These are phyloP conservation scores for Ilyonectria robusta DNA, from an alignment of 2,329 filamentous ascomycete species.

Conservation along the genomic window DNA sequence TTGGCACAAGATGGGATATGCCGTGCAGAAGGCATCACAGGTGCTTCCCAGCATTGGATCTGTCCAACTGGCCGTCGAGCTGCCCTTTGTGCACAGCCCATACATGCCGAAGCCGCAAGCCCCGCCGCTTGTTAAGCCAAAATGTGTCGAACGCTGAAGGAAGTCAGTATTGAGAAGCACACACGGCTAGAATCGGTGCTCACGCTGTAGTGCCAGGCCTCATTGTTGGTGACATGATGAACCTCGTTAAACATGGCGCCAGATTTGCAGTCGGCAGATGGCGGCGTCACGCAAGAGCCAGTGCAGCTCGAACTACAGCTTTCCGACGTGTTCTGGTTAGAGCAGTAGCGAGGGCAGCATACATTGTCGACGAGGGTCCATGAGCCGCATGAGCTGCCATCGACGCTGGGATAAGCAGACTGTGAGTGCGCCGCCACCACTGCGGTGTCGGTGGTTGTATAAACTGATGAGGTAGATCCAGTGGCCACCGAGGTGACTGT, in stretches of 20 bases:
- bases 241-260: slow-evolving; percentile 15
- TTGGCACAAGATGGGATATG: slow-evolving; percentile 15
- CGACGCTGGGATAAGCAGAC: slow-evolving; percentile 19
- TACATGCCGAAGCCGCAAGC: slow-evolving; percentile 20
- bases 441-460: slow-evolving; percentile 16
- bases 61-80: slow-evolving; percentile 18
- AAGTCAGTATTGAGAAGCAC: neutral
- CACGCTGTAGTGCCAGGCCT: slow-evolving; percentile 22
- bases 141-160: slow-evolving; percentile 16
- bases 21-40: slow-evolving; percentile 19
- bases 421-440: slow-evolving; percentile 7
- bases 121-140: slow-evolving; percentile 21
- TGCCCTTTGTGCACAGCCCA: slow-evolving; percentile 22
- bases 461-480: slow-evolving; percentile 2
- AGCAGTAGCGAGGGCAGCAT: slow-evolving; percentile 18
- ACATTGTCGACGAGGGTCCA: slow-evolving; percentile 22
- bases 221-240: slow-evolving; percentile 6
- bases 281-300: slow-evolving; percentile 17
- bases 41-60: slow-evolving; percentile 21
- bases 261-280: slow-evolving; percentile 22
- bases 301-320: slow-evolving; percentile 24
- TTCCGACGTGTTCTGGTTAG: slow-evolving; percentile 18
- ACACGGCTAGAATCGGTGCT: neutral
- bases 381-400: slow-evolving; percentile 17
- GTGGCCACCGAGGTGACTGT: neutral